Conservation (phyloP, 2,329 filamentous ascomycete genomes). For the Bipolaris bicolor region DNA sequence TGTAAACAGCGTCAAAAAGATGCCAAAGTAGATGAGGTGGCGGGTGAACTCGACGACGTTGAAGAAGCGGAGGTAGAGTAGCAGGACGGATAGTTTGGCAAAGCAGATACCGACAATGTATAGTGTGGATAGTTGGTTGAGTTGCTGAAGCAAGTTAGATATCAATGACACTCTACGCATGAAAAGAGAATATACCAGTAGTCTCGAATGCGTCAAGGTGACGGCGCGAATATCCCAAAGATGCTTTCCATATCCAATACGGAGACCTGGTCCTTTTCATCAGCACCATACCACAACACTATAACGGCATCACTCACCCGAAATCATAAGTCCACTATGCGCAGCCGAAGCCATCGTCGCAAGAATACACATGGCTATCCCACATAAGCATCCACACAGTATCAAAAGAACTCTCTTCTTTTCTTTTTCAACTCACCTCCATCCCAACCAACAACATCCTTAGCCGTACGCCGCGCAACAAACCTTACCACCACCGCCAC, state of each 20-base stretch:
- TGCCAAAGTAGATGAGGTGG: not conserved
- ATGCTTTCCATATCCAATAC: not conserved
- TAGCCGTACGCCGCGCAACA: not conserved
- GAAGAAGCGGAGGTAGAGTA: not conserved
- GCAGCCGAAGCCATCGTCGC: not conserved
- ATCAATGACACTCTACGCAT: not conserved
- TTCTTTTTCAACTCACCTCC: not conserved
- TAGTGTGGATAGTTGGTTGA: not conserved
- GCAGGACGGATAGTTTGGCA: not conserved
- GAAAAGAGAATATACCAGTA: not conserved
- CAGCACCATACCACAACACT: not conserved
- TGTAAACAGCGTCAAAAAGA: not conserved
- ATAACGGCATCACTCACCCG: not conserved
- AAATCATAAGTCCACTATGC: not conserved
- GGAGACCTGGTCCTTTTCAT: not conserved
- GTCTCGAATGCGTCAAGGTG: not conserved
- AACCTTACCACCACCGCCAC: not conserved
- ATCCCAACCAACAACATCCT: not conserved
- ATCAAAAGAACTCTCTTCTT: not conserved
- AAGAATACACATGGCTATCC: not conserved
- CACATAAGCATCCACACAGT: not conserved
- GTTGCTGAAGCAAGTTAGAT: not conserved
- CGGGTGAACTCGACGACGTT: not conserved
- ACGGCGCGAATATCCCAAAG: not conserved
- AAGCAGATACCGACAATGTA: not conserved